phyloP scores from a whole-genome alignment of 2,329 filamentous ascomycete species.

The Penicillium sp. region DNA sequence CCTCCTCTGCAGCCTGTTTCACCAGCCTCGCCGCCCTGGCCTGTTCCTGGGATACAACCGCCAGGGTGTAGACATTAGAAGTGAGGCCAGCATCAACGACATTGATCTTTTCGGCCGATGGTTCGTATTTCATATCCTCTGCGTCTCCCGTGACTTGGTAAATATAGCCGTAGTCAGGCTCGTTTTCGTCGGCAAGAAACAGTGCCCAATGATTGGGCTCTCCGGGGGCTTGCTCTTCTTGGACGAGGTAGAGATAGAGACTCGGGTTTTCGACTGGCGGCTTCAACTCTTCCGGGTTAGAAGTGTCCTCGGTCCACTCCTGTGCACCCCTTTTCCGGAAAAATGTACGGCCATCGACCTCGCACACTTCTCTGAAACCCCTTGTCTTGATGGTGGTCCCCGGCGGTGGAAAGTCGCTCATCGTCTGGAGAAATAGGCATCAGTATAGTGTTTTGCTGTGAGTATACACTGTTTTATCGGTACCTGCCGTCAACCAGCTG shows the following conservation, averaged over 20 bases:
- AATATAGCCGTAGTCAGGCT: slow-evolving; percentile 18
- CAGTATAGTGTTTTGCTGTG: not conserved
- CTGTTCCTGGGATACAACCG: slow-evolving; percentile 16
- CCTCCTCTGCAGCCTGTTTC: slow-evolving; percentile 19
- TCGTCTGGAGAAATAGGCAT: not conserved
- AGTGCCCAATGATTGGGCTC: slow-evolving; percentile 28
- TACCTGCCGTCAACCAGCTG: not conserved
- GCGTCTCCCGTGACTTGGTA: slow-evolving; percentile 32
- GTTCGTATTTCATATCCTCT: slow-evolving; percentile 26
- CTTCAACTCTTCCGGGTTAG: not conserved
- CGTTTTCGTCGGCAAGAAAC: slow-evolving; percentile 26
- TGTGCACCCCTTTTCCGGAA: slow-evolving; percentile 16
- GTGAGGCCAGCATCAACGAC: slow-evolving; percentile 10
- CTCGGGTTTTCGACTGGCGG: not conserved
- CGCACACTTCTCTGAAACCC: slow-evolving; percentile 22
- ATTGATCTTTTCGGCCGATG: slow-evolving; percentile 13
- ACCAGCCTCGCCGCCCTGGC: slow-evolving; percentile 16
- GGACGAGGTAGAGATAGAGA: slow-evolving; percentile 25
- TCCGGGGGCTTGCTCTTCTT: slow-evolving; percentile 17
- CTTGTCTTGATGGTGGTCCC: slow-evolving; percentile 9
- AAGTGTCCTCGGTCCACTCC: slow-evolving; percentile 18
- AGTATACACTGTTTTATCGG: not conserved
- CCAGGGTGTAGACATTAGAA: slow-evolving; percentile 21
- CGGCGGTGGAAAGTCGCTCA: slow-evolving; percentile 4
- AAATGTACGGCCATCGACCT: slow-evolving; percentile 20